Evolutionary conservation across 768 basidiomycete species (phyloP).

Genomic region (Mycena vulgaris): DNA sequence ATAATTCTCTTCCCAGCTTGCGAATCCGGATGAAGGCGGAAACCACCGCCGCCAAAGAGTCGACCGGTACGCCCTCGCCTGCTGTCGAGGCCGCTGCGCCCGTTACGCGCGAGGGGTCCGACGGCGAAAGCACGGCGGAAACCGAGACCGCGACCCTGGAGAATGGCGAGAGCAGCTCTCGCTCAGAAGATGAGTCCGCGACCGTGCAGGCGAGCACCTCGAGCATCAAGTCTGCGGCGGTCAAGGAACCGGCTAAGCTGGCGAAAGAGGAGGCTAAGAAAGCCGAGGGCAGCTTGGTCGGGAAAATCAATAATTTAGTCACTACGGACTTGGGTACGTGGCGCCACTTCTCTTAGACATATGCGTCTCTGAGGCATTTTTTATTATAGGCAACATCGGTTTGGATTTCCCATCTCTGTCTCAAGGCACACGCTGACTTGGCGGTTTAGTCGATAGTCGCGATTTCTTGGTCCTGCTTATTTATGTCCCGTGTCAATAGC

Average conservation of each 20-base stretch:
- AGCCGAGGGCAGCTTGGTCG: constrained; percentile 64
- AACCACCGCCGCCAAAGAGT: background rate
- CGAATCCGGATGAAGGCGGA: constrained; percentile 75
- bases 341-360: constrained; percentile 5
- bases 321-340: constrained; percentile 65
- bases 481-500: constrained; percentile 42
- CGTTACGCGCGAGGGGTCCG: background rate
- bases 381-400: constrained; percentile 5
- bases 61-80: background rate
- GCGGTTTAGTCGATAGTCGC: constrained; percentile 13
- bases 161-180: background rate
- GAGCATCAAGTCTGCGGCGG: constrained; percentile 44
- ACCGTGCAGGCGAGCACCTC: constrained; percentile 33
- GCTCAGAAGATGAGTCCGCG: constrained; percentile 6
- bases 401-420: background rate
- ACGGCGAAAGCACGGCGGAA: constrained; percentile 1
- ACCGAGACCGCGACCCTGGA: constrained; percentile 4
- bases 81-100: background rate
- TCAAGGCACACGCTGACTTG: background rate
- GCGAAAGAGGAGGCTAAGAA: constrained; percentile 25
- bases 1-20: constrained; percentile 49
- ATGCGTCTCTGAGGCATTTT: background rate
- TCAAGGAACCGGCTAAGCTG: constrained; percentile 1
- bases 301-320: constrained; percentile 84
- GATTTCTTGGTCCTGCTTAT: constrained; percentile 21